Evolutionary conservation across 1,284 basidiomycete species (phyloP).

Genomic region (Ustilago trichophora): DNA sequence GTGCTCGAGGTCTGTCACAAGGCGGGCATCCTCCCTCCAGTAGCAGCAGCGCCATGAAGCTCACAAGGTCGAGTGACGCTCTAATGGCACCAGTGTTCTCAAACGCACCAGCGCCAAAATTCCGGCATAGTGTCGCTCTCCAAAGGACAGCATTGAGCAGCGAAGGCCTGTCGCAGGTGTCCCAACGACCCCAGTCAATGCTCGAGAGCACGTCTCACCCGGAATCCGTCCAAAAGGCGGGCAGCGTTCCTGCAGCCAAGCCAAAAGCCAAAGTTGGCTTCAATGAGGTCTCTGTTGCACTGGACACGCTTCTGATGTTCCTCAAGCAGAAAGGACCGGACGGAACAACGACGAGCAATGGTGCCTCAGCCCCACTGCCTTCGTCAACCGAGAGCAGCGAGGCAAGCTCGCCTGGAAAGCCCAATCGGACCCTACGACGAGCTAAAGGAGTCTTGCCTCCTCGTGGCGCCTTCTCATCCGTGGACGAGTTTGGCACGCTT

Average conservation of each 20-base stretch:
- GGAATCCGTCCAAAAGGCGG: not conserved
- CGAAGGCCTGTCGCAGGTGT: not conserved
- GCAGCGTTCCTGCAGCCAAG: not conserved
- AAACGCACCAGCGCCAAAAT: not conserved
- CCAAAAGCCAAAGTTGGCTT: conserved; percentile 11
- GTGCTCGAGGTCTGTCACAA: conserved; percentile 22
- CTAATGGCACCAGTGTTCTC: not conserved
- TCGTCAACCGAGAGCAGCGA: not conserved
- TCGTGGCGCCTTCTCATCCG: conserved; percentile 3
- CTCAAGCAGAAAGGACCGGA: conserved; percentile 17
- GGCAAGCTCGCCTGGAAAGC: not conserved
- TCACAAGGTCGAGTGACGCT: conserved; percentile 22
- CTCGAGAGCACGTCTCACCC: conserved; percentile 2
- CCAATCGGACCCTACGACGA: conserved; percentile 13
- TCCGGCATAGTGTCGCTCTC: conserved; percentile 5
- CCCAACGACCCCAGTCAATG: conserved; percentile 14
- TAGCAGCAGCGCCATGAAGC: conserved; percentile 16
- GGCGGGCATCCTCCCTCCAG: not conserved
- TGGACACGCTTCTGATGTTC: conserved; percentile 25
- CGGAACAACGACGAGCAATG: not conserved
- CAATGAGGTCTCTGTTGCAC: conserved; percentile 19
- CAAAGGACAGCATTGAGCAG: conserved; percentile 2
- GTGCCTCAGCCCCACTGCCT: not conserved
- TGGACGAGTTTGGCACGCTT: conserved; percentile 18
- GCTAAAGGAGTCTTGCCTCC: conserved; percentile 19